Evolutionary conservation across 441 rosid genomes (phyloP), one percentile per base, ranked within the genome.

Genomic region (Erodium moschatum): DNA sequence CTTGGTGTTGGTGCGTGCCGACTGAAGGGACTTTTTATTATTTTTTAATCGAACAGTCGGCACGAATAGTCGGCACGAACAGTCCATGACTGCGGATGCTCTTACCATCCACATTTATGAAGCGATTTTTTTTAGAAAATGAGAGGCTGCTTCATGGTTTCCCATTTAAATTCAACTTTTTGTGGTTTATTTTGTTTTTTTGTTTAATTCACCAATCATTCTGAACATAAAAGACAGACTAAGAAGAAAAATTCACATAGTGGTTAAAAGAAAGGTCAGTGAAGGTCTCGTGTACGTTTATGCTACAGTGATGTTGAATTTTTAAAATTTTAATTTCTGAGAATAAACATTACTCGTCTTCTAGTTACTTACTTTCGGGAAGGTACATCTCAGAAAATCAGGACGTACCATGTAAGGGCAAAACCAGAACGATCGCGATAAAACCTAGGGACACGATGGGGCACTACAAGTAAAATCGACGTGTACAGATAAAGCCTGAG

Each of bases 281-380:
- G 27, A 29, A 33, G n/a, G 44, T 67, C 65, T 56, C 73, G 77
- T 69, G 13, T 65, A 67, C 78, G 83, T 4, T 77, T 70, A 38
- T 21, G 60, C 72, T 63, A 66, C 74, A 70, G 70, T 63, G 75
- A 73, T 72, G 54, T 11, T 7, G 46, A 40, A 6, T 40, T 40
- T 24, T 24, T 24, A 24, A 24, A 24, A 24, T 24, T 24, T 24
- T 24, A 2, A 24, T 24, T 24, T 24, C 27, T 24, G 2, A 24
- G 27, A 24, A 24, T 24, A 24, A 24, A 24, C 27, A 24, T 24
- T 2, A 24, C 27, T 24, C 27, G 27, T 24, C 27, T 24, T 24
- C 27, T 24, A 24, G 2, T 24, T 24, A 24, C 27, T 24, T 24
- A n/a, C n/a, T n/a, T n/a, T n/a, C n/a, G n/a, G n/a, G n/a, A n/a